These are phyloP conservation scores for Thermochaetoides thermophila DNA, from an alignment of 495 filamentous ascomycete genomes.

Conservation along the genomic window DNA sequence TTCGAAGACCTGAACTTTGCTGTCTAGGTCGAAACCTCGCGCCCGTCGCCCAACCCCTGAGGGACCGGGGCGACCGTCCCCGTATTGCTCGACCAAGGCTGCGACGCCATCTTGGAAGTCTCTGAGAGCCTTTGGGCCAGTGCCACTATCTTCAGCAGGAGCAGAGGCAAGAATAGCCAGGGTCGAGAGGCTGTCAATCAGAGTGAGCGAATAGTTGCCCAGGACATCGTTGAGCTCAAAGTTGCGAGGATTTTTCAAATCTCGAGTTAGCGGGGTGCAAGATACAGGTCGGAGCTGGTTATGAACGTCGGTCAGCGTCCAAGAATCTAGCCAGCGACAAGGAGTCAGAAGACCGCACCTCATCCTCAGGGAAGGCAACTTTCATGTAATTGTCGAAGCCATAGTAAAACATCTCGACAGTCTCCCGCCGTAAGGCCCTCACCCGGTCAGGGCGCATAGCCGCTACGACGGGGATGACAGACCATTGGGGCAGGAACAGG, in stretches of 20 bases:
- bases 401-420: conserved; percentile 90
- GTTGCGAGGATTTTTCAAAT: conserved; percentile 61
- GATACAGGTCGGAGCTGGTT: conserved; percentile 63
- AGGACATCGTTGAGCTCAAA: conserved; percentile 89
- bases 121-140: conserved; percentile 43
- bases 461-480: conserved; percentile 14
- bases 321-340: too few species aligned
- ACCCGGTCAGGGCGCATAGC: conserved; percentile 40
- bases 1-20: conserved; percentile 96
- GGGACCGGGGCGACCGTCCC: conserved; percentile 59
- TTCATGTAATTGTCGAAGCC: conserved; percentile 91
- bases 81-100: conserved; percentile 71
- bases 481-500: conserved; percentile 15
- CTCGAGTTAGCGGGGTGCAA: conserved; percentile 69
- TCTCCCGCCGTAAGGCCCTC: conserved; percentile 47
- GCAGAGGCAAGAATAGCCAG: conserved; percentile 78
- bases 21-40: conserved; percentile 89
- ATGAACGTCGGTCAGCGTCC: conserved; percentile 2
- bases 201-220: conserved; percentile 89
- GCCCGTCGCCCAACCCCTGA: conserved; percentile 55
- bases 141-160: conserved; percentile 31
- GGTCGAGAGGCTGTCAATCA: conserved; percentile 88
- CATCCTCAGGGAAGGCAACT: conserved; percentile 91
- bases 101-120: conserved; percentile 73
- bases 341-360: conserved; percentile 38